Conservation (phyloP, 1,139 yeast species). For the Debaryomyces sp. region DNA sequence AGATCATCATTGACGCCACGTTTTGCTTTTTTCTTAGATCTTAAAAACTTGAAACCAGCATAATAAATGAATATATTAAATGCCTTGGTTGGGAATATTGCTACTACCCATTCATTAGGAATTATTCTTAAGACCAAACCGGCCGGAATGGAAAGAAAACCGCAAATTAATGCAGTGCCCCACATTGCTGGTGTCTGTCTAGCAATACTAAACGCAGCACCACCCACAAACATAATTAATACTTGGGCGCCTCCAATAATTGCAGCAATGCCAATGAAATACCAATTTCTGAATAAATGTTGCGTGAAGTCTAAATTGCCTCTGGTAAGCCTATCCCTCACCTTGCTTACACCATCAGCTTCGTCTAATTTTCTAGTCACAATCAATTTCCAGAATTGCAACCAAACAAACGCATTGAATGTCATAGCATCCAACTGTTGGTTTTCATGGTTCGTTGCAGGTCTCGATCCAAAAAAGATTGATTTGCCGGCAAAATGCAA, state of each 20-base stretch:
- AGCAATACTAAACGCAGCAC: conserved; percentile 86
- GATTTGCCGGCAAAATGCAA: conserved; percentile 76
- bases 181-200: conserved; percentile 84
- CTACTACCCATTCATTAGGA: conserved; percentile 79
- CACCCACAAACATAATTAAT: conserved; percentile 94
- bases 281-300: conserved; percentile 79
- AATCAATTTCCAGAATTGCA: conserved; percentile 91
- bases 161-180: conserved; percentile 87
- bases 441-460: conserved; percentile 46
- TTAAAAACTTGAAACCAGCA: conserved; percentile 50
- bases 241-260: conserved; percentile 85
- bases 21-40: conserved; percentile 30
- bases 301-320: conserved; percentile 78
- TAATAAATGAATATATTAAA: conserved; percentile 50
- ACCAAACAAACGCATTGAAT: conserved; percentile 96
- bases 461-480: conserved; percentile 54
- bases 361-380: conserved; percentile 93
- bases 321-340: conserved; percentile 59
- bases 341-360: conserved; percentile 64
- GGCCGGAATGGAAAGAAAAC: conserved; percentile 78
- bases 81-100: conserved; percentile 66
- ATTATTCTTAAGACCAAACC: conserved; percentile 75
- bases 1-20: conserved; percentile 18
- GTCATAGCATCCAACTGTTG: conserved; percentile 79
- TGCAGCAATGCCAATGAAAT: conserved; percentile 69